A percentile compares a stretch with the other conserved stretches of the same genome.
phyloP scores from a whole-genome alignment of 805 yeast genomes.

The Hanseniaspora singularis region DNA sequence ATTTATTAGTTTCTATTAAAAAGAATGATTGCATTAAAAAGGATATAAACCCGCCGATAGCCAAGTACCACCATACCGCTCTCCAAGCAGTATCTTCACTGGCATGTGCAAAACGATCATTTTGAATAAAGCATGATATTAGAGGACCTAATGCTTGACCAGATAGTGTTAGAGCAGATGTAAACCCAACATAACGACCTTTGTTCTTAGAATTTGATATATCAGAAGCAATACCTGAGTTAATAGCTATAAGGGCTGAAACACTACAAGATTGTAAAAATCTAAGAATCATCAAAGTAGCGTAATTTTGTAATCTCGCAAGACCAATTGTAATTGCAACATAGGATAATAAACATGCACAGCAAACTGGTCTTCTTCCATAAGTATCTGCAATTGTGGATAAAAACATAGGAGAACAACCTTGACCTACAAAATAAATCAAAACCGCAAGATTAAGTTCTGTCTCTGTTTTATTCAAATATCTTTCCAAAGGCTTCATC shows the following conservation, averaged over 20 bases:
- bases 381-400: conserved; percentile 54
- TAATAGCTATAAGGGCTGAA: conserved; percentile 61
- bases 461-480: conserved; percentile 41
- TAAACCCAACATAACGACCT: conserved; percentile 58
- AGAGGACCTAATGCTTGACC: conserved; percentile 75
- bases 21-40: conserved; percentile 28
- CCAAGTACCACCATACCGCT: conserved; percentile 61
- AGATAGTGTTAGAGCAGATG: conserved; percentile 51
- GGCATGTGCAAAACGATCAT: conserved; percentile 38
- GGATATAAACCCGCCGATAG: conserved; percentile 48
- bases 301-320: conserved; percentile 45
- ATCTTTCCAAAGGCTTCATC: conserved; percentile 41
- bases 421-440: conserved; percentile 65
- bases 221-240: conserved; percentile 66
- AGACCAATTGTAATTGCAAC: conserved; percentile 54
- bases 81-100: conserved; percentile 54
- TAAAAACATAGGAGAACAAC: conserved; percentile 57
- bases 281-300: conserved; percentile 51
- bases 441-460: conserved; percentile 63
- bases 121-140: conserved; percentile 45
- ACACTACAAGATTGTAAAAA: conserved; percentile 66
- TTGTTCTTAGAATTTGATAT: conserved; percentile 51
- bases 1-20: conserved; percentile 69
- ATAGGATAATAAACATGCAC: conserved; percentile 43
- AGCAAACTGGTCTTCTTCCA: conserved; percentile 62